Evolutionary conservation across 1,284 basidiomycete genomes (phyloP).

Genomic region (Cryptococcus neoformans): DNA sequence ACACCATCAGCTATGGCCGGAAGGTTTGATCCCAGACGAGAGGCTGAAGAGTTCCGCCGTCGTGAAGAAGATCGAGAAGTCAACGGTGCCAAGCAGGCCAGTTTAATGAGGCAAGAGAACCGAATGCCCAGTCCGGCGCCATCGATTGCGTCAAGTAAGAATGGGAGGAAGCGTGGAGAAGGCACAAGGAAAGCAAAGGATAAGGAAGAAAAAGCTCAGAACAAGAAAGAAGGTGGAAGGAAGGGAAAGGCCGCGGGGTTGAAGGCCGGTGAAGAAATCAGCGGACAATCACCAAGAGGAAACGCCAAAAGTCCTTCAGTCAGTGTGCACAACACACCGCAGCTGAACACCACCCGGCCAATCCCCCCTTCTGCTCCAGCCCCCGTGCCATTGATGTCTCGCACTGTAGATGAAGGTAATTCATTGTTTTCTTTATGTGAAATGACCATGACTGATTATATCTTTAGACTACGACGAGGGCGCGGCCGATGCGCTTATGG

Average conservation of each 20-base stretch:
- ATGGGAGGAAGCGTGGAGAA: slow-evolving; percentile 17
- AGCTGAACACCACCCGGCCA: background rate
- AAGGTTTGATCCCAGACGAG: slow-evolving; percentile 19
- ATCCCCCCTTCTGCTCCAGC: background rate
- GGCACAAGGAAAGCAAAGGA: slow-evolving; percentile 15
- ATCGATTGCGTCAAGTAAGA: slow-evolving; percentile 14
- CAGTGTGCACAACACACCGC: slow-evolving; percentile 12
- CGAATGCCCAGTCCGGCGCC: slow-evolving; percentile 34
- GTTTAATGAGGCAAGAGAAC: too few species aligned
- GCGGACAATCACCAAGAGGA: slow-evolving; percentile 9
- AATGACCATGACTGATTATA: slow-evolving; percentile 1
- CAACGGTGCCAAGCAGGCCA: slow-evolving; percentile 7
- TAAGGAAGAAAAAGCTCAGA: slow-evolving; percentile 19
- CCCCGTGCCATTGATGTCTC: slow-evolving; percentile 2
- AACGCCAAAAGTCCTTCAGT: slow-evolving; percentile 17
- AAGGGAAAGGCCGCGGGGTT: slow-evolving; percentile 8
- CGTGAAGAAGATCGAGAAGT: slow-evolving; percentile 8
- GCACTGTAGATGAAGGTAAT: slow-evolving; percentile 46
- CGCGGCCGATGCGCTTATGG: slow-evolving; percentile 47
- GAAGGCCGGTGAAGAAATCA: slow-evolving; percentile 10
- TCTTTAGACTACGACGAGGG: slow-evolving; percentile 48
- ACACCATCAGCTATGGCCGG: background rate
- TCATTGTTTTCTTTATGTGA: slow-evolving; percentile 1
- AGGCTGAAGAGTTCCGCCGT: background rate
- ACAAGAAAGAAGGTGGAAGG: slow-evolving; percentile 11